Conservation (phyloP, 441 rosid genomes). For the Pelargonium australe region DNA sequence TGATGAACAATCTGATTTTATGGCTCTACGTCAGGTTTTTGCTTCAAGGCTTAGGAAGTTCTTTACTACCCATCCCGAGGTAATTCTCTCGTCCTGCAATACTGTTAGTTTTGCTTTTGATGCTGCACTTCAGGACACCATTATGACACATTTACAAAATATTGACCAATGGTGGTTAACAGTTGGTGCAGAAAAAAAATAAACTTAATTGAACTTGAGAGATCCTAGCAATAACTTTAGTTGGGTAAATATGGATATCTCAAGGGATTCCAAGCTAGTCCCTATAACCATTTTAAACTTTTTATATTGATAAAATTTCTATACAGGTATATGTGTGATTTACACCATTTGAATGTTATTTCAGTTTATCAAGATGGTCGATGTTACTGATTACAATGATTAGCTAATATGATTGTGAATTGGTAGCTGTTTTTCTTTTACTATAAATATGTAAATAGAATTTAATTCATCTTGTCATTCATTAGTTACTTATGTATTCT, state of each 20-base stretch:
- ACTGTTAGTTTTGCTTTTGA: not conserved
- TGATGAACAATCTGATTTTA: constrained; percentile 31
- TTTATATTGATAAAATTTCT: no score
- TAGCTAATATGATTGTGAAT: not conserved
- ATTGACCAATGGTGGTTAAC: not conserved
- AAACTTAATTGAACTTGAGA: not conserved
- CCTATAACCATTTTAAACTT: no score
- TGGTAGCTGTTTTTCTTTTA: not conserved
- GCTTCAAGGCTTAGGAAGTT: constrained; percentile 29
- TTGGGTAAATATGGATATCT: not conserved
- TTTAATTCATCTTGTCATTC: not conserved
- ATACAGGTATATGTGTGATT: no score
- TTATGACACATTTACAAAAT: not conserved
- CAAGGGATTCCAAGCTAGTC: not conserved
- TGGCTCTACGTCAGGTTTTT: constrained; percentile 34
- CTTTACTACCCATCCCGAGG: constrained; percentile 33
- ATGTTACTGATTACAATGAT: not conserved
- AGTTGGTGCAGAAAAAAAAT: no score
- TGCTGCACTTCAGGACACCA: not conserved
- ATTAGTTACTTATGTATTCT: not conserved
- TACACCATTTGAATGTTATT: not conserved
- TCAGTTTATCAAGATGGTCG: not conserved
- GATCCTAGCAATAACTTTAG: not conserved
- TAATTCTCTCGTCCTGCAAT: constrained; percentile 17
- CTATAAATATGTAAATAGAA: not conserved